phyloP scores from a whole-genome alignment of 1,139 yeast genomes.

The Debaryomyces coudertii region DNA sequence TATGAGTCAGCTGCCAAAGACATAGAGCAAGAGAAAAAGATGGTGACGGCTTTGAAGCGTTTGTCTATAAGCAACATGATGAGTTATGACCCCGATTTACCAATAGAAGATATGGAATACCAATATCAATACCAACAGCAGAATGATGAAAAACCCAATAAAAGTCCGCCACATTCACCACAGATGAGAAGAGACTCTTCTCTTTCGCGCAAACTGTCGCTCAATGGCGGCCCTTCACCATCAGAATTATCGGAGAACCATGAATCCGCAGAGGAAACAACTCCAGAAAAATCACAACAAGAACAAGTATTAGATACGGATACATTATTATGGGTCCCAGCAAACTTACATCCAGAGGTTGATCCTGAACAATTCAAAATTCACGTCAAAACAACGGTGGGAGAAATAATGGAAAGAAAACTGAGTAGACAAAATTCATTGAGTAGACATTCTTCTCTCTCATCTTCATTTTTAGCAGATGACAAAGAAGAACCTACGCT shows the following conservation, averaged over 20 bases:
- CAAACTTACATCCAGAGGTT: slow-evolving; percentile 87
- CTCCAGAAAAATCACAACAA: slow-evolving; percentile 12
- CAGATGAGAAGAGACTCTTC: slow-evolving; percentile 7
- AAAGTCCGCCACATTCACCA: slow-evolving; percentile 9
- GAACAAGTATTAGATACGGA: slow-evolving; percentile 32
- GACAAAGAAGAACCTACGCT: slow-evolving; percentile 8
- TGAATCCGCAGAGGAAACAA: not conserved
- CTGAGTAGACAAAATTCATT: slow-evolving; percentile 35
- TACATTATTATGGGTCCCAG: slow-evolving; percentile 86
- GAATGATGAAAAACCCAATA: slow-evolving; percentile 15
- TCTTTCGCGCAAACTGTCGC: slow-evolving; percentile 4
- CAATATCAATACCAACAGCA: slow-evolving; percentile 29
- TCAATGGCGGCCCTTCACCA: slow-evolving; percentile 2
- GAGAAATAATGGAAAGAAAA: slow-evolving; percentile 63
- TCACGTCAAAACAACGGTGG: slow-evolving; percentile 78
- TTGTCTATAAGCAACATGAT: slow-evolving; percentile 59
- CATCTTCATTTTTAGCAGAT: slow-evolving; percentile 22
- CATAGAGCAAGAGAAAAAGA: slow-evolving; percentile 58
- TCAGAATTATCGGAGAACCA: not conserved
- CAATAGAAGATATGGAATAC: slow-evolving; percentile 44
- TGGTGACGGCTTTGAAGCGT: slow-evolving; percentile 61
- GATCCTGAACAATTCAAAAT: slow-evolving; percentile 89
- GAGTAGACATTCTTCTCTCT: slow-evolving; percentile 37
- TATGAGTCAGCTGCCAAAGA: slow-evolving; percentile 51
- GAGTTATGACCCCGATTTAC: slow-evolving; percentile 60